A percentile compares a stretch with the other conserved stretches of the same genome.
Conservation (phyloP, 495 filamentous ascomycete species). For the Talaromyces liani region DNA sequence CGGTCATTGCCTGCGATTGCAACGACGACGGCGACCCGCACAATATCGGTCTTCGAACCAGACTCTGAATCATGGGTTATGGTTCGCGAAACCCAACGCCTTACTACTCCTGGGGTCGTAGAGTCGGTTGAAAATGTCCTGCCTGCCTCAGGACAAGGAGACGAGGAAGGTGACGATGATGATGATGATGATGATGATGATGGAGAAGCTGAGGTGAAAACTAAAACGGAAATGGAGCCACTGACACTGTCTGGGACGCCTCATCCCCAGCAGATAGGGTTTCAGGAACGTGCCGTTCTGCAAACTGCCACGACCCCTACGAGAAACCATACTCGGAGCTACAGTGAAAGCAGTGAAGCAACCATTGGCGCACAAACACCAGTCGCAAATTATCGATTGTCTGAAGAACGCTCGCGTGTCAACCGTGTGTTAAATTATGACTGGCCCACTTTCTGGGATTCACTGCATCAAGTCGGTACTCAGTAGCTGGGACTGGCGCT, state of each 20-base stretch:
- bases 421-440: background rate
- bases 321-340: background rate
- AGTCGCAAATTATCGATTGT: background rate
- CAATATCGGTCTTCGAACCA: background rate
- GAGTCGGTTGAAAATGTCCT: background rate
- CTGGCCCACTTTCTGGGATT: slow-evolving; percentile 3
- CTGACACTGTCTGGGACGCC: too few relatives aligned
- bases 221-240: background rate
- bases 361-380: background rate
- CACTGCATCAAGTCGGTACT: background rate
- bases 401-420: background rate
- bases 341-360: background rate
- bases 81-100: background rate
- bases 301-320: background rate
- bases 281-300: too few relatives aligned
- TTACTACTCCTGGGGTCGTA: background rate
- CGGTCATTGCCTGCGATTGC: background rate
- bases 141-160: background rate
- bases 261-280: too few relatives aligned
- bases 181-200: background rate
- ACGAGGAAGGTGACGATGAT: background rate
- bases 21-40: background rate
- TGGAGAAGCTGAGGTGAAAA: background rate
- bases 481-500: background rate
- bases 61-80: background rate